Conservation (phyloP, 176 grass and related monocot genomes). For the Oryza longistaminata region DNA sequence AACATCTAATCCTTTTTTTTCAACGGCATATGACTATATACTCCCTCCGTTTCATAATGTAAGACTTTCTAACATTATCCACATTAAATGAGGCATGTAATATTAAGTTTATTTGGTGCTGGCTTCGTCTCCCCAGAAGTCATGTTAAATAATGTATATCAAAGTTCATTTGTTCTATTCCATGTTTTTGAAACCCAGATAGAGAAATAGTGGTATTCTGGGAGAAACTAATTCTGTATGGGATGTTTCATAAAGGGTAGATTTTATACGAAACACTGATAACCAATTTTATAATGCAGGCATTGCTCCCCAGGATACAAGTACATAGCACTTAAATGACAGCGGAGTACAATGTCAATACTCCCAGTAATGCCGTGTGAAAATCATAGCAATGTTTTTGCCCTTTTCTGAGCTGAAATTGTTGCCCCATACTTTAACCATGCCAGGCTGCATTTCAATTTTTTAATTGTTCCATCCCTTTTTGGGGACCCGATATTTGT, state of each 20-base stretch:
- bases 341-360: conserved; percentile 14
- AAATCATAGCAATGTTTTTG: conserved; percentile 5
- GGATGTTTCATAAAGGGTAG: background rate
- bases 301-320: conserved; percentile 9
- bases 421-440: conserved; percentile 30
- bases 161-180: background rate
- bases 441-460: conserved; percentile 13
- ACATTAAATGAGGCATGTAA: background rate
- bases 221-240: background rate
- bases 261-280: background rate
- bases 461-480: conserved; percentile 17
- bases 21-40: background rate
- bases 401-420: conserved; percentile 22
- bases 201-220: background rate
- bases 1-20: conserved; percentile 5
- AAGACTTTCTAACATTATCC: background rate
- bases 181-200: background rate
- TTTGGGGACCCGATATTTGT: conserved; percentile 31
- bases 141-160: background rate
- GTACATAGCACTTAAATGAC: background rate
- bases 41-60: background rate
- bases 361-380: background rate
- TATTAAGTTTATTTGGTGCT: no score
- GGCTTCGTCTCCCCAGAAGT: background rate
- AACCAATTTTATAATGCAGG: conserved; percentile 32